Evolutionary conservation across 1,139 yeast genomes (phyloP).

Genomic region (Yarrowia galli): DNA sequence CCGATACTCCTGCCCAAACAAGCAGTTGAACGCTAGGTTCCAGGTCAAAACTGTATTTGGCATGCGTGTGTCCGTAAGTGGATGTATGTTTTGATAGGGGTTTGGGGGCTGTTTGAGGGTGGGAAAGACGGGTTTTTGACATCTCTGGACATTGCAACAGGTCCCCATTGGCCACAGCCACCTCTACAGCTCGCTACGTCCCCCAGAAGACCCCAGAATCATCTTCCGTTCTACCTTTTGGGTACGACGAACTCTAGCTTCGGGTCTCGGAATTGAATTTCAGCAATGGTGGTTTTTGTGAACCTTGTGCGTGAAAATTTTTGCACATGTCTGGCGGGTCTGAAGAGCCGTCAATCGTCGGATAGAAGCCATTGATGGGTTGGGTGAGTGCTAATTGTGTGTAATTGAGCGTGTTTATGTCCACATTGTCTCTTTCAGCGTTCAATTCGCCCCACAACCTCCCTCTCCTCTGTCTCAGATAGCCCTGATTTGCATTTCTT

Average conservation of each 20-base stretch:
- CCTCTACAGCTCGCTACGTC: not conserved
- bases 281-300: not conserved
- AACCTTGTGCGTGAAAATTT: slow-evolving; percentile 30
- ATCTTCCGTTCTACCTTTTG: slow-evolving; percentile 18
- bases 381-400: not conserved
- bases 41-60: slow-evolving; percentile 14
- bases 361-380: not conserved
- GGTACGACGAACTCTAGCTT: slow-evolving; percentile 31
- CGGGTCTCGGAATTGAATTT: slow-evolving; percentile 37
- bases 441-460: not conserved
- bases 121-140: too few species aligned
- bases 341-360: too few species aligned
- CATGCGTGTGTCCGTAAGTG: slow-evolving; percentile 14
- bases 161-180: too few species aligned
- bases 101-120: not conserved
- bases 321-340: slow-evolving; percentile 29
- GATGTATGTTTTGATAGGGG: not conserved
- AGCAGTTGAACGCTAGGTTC: slow-evolving; percentile 26
- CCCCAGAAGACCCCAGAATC: not conserved
- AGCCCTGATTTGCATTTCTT: slow-evolving; percentile 35
- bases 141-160: too few species aligned
- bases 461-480: slow-evolving; percentile 23
- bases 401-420: not conserved
- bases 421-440: not conserved
- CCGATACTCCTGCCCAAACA: slow-evolving; percentile 27